phyloP scores from a whole-genome alignment of 345 rosid genomes.

The Camelina hispida region DNA sequence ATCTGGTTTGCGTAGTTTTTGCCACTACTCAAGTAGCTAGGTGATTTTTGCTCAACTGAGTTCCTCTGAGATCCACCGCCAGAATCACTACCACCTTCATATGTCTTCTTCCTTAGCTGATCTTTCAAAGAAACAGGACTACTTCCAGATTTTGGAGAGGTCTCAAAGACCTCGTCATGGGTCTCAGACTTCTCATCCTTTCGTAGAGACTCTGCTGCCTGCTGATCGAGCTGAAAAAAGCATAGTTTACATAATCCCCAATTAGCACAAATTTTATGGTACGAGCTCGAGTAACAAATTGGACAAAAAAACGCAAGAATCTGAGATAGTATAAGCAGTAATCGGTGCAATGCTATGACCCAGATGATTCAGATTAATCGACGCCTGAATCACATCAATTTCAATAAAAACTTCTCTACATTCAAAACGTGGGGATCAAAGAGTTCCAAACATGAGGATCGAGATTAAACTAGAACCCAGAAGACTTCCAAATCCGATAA shows the following conservation, averaged over 20 bases:
- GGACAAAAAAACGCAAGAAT: not conserved
- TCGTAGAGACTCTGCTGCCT: slow-evolving; percentile 89
- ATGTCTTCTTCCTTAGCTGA: slow-evolving; percentile 69
- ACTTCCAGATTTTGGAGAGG: slow-evolving; percentile 55
- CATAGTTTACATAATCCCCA: slow-evolving; percentile 37
- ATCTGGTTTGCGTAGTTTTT: slow-evolving; percentile 31
- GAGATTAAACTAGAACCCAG: slow-evolving; percentile 1
- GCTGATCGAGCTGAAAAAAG: slow-evolving; percentile 82
- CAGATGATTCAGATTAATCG: not conserved
- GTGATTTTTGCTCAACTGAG: slow-evolving; percentile 39
- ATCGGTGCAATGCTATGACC: not conserved
- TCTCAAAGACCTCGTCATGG: slow-evolving; percentile 54
- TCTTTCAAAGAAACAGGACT: slow-evolving; percentile 77
- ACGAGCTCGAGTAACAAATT: not conserved
- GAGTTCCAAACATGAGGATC: not conserved
- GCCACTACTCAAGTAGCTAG: slow-evolving; percentile 34
- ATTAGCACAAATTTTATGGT: slow-evolving; percentile 11
- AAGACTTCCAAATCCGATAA: slow-evolving; percentile 9
- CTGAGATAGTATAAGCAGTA: not conserved
- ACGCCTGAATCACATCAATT: not conserved
- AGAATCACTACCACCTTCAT: slow-evolving; percentile 50
- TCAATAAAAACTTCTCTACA: too few species aligned
- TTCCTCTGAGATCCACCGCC: slow-evolving; percentile 56
- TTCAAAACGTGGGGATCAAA: not conserved
- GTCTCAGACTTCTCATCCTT: slow-evolving; percentile 69